A percentile compares a stretch with the other conserved stretches of the same genome.
phyloP scores from a whole-genome alignment of 2,329 filamentous ascomycete genomes.

The Trichoderma cornu-damae region DNA sequence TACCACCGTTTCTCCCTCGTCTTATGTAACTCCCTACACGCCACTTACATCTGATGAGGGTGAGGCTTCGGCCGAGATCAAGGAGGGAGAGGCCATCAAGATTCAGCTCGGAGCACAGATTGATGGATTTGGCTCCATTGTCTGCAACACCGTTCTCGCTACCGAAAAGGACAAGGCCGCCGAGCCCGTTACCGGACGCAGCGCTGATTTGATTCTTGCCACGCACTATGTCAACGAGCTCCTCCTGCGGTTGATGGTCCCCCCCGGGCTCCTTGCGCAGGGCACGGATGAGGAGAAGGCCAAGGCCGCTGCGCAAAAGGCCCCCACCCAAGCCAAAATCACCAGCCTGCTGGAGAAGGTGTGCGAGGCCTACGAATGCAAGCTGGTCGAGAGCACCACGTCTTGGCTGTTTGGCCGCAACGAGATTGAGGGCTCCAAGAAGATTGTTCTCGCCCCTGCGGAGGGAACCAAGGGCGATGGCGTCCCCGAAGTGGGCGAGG shows the following conservation, averaged over 20 bases:
- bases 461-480: conserved; percentile 91
- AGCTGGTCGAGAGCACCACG: conserved; percentile 93
- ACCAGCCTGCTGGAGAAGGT: conserved; percentile 86
- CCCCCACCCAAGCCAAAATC: conserved; percentile 81
- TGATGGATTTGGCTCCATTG: conserved; percentile 92
- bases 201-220: conserved; percentile 83
- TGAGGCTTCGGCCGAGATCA: conserved; percentile 74
- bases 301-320: conserved; percentile 77
- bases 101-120: conserved; percentile 99
- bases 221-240: conserved; percentile 96
- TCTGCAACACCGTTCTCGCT: conserved; percentile 86
- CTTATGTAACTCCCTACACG: conserved; percentile 95
- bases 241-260: conserved; percentile 82
- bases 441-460: conserved; percentile 85
- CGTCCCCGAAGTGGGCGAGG: conserved; percentile 79
- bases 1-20: conserved; percentile 88
- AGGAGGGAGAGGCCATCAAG: conserved; percentile 85
- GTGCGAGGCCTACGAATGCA: conserved; percentile 84
- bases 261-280: conserved; percentile 75
- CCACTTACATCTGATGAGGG: conserved; percentile 79
- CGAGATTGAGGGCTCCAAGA: conserved; percentile 96
- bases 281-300: conserved; percentile 93
- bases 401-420: conserved; percentile 96
- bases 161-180: conserved; percentile 54
- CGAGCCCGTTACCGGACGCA: conserved; percentile 65